phyloP scores from a whole-genome alignment of 306 rosid species.

The Cucurbita moschata region DNA sequence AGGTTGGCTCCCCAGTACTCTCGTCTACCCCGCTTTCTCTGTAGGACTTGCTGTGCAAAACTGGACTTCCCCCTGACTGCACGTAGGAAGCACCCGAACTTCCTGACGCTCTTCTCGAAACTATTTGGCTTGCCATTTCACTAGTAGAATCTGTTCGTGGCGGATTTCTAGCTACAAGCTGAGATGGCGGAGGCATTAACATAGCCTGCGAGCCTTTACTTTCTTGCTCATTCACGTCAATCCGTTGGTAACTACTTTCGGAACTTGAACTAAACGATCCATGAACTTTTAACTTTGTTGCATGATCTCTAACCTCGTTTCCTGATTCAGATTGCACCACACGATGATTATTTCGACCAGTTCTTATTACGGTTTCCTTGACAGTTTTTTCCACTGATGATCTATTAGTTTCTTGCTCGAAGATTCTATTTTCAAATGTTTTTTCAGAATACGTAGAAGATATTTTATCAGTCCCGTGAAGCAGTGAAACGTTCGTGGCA shows the following conservation, averaged over 20 bases:
- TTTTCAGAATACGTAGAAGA: constrained; percentile 23
- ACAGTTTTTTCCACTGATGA: constrained; percentile 19
- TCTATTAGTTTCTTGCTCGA: constrained; percentile 23
- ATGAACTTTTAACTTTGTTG: constrained; percentile 23
- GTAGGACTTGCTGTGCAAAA: constrained; percentile 23
- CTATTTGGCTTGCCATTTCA: constrained; percentile 17
- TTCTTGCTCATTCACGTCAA: constrained; percentile 21
- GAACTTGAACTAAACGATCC: constrained; percentile 26
- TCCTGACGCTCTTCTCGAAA: constrained; percentile 32
- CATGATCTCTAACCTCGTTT: constrained; percentile 18
- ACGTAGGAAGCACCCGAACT: constrained; percentile 30
- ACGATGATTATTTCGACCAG: constrained; percentile 35
- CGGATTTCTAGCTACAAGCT: constrained; percentile 29
- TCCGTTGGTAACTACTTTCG: constrained; percentile 18
- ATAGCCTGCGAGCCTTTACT: constrained; percentile 26
- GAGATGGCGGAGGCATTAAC: constrained; percentile 44
- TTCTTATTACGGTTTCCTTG: constrained; percentile 28
- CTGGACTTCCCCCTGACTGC: constrained; percentile 18
- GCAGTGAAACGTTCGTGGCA: constrained; percentile 19
- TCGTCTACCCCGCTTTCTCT: constrained; percentile 20
- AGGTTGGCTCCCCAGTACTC: constrained; percentile 20
- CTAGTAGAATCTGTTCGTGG: constrained; percentile 14
- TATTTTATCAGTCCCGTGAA: constrained; percentile 24
- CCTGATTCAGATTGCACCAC: constrained; percentile 18
- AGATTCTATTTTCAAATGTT: constrained; percentile 20